These are phyloP conservation scores for Arthrocladium fulminans DNA, from an alignment of 2,329 filamentous ascomycete species.

Conservation along the genomic window DNA sequence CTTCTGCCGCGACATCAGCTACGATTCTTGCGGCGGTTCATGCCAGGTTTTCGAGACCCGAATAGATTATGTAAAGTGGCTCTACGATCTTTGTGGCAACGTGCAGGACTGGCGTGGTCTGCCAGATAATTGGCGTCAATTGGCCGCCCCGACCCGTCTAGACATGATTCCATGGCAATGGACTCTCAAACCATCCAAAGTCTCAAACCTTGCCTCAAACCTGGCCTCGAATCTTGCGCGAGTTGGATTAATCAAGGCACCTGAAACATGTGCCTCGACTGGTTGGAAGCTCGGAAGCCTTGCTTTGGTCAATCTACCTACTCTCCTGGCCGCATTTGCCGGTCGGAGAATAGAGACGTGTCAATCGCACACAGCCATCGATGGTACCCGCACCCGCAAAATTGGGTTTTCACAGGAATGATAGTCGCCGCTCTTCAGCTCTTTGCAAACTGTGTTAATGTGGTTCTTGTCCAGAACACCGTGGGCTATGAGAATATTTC, in stretches of 20 bases:
- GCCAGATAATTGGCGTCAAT: conserved; percentile 25
- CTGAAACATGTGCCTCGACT: conserved; percentile 20
- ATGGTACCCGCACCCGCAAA: conserved; percentile 1
- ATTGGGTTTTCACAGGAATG: conserved; percentile 21
- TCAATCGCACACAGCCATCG: not conserved
- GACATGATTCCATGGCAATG: conserved; percentile 30
- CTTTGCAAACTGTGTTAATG: conserved; percentile 22
- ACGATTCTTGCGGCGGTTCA: conserved; percentile 24
- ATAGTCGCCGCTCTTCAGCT: conserved; percentile 22
- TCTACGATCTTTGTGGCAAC: conserved; percentile 25
- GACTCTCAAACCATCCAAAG: conserved; percentile 19
- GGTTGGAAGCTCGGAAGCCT: conserved; percentile 24
- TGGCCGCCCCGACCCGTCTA: conserved; percentile 20
- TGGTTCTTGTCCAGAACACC: conserved; percentile 20
- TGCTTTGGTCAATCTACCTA: conserved; percentile 20
- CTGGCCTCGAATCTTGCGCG: no score
- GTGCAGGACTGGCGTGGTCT: conserved; percentile 26
- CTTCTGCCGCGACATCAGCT: conserved; percentile 26
- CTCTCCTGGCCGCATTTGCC: conserved; percentile 18
- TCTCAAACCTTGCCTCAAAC: conserved; percentile 7
- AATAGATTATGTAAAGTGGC: conserved; percentile 28
- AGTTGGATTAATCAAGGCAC: conserved; percentile 6
- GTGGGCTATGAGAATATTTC: conserved; percentile 22
- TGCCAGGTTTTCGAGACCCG: conserved; percentile 28
- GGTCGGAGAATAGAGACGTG: conserved; percentile 9